A percentile compares a stretch with the other conserved stretches of the same genome.
phyloP scores from a whole-genome alignment of 768 basidiomycete genomes.

The Kwoniella mangroviensis region DNA sequence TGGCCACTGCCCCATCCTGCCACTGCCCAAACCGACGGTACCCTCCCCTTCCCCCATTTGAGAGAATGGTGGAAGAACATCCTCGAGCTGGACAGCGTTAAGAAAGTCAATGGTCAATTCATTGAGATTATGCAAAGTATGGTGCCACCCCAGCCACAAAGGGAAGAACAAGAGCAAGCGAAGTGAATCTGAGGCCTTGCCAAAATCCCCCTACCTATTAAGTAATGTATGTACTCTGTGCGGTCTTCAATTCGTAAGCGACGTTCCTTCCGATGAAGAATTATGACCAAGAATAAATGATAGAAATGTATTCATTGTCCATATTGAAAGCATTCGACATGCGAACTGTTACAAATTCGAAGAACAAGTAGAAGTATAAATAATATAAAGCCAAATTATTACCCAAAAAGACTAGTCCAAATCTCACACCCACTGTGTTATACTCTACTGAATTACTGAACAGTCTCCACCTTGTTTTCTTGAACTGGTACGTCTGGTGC shows the following conservation, averaged over 20 bases:
- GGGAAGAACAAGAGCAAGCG: background rate
- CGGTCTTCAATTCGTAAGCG: too few relatives aligned
- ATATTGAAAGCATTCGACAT: background rate
- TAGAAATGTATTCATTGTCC: background rate
- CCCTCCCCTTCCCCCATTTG: conserved; percentile 2
- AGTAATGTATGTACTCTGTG: too few relatives aligned
- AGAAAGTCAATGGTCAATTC: conserved; percentile 8
- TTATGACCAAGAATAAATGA: background rate
- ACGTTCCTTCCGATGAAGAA: background rate
- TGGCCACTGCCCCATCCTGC: background rate
- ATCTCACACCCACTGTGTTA: too few relatives aligned
- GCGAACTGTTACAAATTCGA: background rate
- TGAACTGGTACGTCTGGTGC: background rate
- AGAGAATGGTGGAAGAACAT: conserved; percentile 7
- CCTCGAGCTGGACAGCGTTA: conserved; percentile 4
- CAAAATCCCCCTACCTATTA: too few relatives aligned
- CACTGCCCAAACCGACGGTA: background rate
- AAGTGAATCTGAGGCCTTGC: background rate
- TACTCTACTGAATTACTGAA: too few relatives aligned
- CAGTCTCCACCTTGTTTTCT: background rate
- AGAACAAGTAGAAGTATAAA: background rate
- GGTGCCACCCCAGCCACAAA: background rate
- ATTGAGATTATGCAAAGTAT: background rate
- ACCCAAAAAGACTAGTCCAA: background rate
- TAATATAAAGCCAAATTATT: background rate